A percentile compares a stretch with the other conserved stretches of the same genome.
Conservation (phyloP, 805 yeast species). For the Saccharomycopsis vini region DNA sequence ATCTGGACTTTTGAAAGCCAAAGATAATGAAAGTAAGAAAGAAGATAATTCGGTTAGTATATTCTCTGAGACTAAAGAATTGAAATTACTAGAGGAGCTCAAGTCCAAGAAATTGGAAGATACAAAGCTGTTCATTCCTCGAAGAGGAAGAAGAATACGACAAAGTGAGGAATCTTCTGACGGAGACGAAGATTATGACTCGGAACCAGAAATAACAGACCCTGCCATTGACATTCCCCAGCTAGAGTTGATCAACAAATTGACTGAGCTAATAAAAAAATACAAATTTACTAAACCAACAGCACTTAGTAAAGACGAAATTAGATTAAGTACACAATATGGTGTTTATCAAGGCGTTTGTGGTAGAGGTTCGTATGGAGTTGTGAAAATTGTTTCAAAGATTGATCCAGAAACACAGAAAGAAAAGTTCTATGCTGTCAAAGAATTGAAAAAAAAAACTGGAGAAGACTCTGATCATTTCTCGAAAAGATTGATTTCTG, state of each 20-base stretch:
- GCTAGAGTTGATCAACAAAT: constrained; percentile 37
- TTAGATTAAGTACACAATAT: constrained; percentile 35
- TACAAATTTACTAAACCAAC: neutral
- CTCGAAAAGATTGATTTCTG: constrained; percentile 73
- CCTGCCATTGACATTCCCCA: constrained; percentile 45
- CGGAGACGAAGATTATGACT: constrained; percentile 27
- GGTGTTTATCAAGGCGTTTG: constrained; percentile 41
- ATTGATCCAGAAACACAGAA: constrained; percentile 32
- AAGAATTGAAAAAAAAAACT: constrained; percentile 58
- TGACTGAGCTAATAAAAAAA: constrained; percentile 35
- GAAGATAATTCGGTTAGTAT: constrained; percentile 10
- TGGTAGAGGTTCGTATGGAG: constrained; percentile 92
- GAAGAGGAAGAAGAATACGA: neutral
- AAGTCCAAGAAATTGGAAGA: constrained; percentile 5
- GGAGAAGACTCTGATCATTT: constrained; percentile 50
- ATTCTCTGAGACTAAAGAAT: constrained; percentile 7
- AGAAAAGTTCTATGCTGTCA: constrained; percentile 58
- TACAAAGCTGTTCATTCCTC: neutral
- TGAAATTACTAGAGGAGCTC: constrained; percentile 11
- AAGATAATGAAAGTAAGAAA: neutral
- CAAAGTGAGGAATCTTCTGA: constrained; percentile 2
- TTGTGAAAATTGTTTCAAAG: constrained; percentile 59
- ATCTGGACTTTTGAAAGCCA: constrained; percentile 10
- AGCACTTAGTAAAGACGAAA: constrained; percentile 2
- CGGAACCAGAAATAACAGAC: constrained; percentile 27